These are phyloP conservation scores for Cinchona pubescens DNA, from an alignment of 257 asterid genomes.

Conservation along the genomic window DNA sequence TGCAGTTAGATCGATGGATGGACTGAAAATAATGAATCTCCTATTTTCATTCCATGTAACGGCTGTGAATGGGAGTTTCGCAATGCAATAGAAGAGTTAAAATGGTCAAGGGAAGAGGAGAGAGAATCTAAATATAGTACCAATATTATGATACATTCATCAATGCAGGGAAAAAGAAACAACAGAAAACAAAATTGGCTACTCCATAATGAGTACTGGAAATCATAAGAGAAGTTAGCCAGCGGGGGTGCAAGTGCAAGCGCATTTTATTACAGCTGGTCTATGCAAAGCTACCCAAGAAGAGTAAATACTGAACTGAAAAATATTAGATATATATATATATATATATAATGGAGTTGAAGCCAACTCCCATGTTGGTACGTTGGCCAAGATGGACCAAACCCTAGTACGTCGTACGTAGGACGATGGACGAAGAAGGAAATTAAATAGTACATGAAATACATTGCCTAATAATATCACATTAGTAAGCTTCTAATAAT, in stretches of 20 bases:
- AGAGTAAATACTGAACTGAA: background rate
- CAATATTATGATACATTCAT: background rate
- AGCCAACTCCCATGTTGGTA: slow-evolving; percentile 44
- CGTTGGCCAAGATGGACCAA: slow-evolving; percentile 62
- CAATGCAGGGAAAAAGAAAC: background rate
- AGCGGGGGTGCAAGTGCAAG: too few species aligned
- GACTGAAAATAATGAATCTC: too few species aligned
- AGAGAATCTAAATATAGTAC: background rate
- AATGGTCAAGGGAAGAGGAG: background rate
- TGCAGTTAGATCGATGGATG: too few species aligned
- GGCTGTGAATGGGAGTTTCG: too few species aligned
- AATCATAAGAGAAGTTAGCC: slow-evolving; percentile 11
- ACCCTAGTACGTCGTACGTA: slow-evolving; percentile 45
- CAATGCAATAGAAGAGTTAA: background rate
- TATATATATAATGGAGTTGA: slow-evolving; percentile 19
- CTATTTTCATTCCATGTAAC: too few species aligned
- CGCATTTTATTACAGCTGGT: slow-evolving; percentile 12
- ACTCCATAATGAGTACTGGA: slow-evolving; percentile 22
- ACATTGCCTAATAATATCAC: slow-evolving; percentile 34
- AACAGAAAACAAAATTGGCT: slow-evolving; percentile 16
- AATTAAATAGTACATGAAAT: slow-evolving; percentile 13
- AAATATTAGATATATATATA: background rate
- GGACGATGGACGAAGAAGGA: slow-evolving; percentile 11
- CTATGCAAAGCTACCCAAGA: slow-evolving; percentile 25
- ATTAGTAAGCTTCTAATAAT: slow-evolving; percentile 85